Base-by-base conservation (phyloP, 805 yeast species). In the Metschnikowia bowlesiae region DNA sequence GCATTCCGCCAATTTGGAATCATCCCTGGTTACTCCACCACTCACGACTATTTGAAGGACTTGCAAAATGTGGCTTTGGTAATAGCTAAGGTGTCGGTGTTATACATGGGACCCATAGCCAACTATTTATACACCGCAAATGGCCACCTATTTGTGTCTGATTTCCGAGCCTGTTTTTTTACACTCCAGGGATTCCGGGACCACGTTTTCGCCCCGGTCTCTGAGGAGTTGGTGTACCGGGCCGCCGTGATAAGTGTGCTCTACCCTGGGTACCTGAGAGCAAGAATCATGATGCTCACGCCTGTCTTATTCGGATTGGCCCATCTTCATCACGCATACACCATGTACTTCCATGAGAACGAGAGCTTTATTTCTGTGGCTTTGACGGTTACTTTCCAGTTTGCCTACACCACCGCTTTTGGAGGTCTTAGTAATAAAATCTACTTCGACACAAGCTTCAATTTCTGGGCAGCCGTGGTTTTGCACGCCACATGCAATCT, bases 271-370 rank as follows among this genome's bases (percentile, higher is more conserved):
- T 38, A 43, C 6, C 48, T 48, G 40, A 42, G 45, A 14, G 22
- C 11, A 5, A 38, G 30, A 14, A 40, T 56, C 8, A 38, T 53
- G 34, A 22, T 32, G 22, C 51, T 48, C 41, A 46, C 55, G 43
- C 94, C 96, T 1, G 58, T 81, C 7, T 73, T 82, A 49, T 89
- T 89, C 69, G 90, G 91, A 1, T 58, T 85, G 28, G 94, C 95
- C 0, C 96, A 89, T 65, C 45, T 85, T 22, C 92, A 89, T 61
- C 96, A 89, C 62, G 89, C 80, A 2, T 71, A 71, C 54, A 83
- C 80, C 48, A 55, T 77, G 40, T 71, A 71, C 52, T 33, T 53
- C 53, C 37, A 52, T 49, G 48, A 65, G 59, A 8, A 63, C 1
- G 39, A 59, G 6, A 62, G 70, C 2, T 11, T 48, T 8, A 14